Base-by-base conservation (phyloP, 306 rosid genomes). In the Echinosophora koreensis region DNA sequence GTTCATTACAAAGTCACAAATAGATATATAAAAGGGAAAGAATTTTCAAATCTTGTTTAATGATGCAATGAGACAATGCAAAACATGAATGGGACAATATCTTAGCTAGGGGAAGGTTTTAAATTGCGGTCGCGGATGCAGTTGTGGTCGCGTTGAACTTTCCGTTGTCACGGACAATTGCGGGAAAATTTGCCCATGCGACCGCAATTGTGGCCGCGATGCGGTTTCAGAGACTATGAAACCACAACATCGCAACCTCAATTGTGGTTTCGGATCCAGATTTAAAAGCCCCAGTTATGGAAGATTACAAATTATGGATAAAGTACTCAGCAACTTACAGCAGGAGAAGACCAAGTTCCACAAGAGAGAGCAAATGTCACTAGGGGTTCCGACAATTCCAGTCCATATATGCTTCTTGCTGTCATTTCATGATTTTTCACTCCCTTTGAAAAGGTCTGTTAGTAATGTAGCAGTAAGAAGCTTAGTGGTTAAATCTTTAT, bases 321-420 rank as follows among this genome's bases (percentile, higher is more conserved):
- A 73, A 66, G 38, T 70, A 37, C 32, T 49, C 6, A 74, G 52
- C 57, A 80, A 89, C 97, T 89, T 92, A 95, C 99, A 69, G 92
- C 92, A 42, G 99, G 99, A 77, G 99, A 95, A 68, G 99, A 95
- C 97, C 97, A 92, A 77, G 97, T 95, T 80, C 99, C 99, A 86
- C 94, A 84, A 70, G 97, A 95, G 42, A 95, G 92, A 41, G 99
- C 99, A 78, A 89, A 95, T 65, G 99, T 95, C 30, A 95, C 97
- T 62, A 95, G 79, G 4, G 99, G 97, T 80, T 95, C 99, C n/a
- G 99, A 89, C 65, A 95, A 64, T 86, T 95, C 99, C 83, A 95
- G 69, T 39, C 91, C 92, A 56, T 81, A 90, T 55, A 77, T 79
- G 83, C 92, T 90, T 86, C 94, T 92, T 52, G 87, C 86, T 30